A percentile compares a stretch with the other conserved stretches of the same genome.
Conservation (phyloP, 768 basidiomycete species). For the Lentinula guzmanii region DNA sequence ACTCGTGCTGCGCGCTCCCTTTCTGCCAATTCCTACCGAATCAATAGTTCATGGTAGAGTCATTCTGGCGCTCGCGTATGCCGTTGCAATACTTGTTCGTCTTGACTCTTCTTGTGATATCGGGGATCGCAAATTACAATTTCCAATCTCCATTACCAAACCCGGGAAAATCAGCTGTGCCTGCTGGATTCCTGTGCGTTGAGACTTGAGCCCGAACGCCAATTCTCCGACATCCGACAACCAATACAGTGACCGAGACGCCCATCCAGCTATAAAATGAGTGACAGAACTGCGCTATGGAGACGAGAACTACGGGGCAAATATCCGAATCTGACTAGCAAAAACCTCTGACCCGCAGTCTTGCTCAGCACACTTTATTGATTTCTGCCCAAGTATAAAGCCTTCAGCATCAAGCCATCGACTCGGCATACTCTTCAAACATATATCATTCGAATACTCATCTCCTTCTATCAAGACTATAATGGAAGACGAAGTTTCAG, state of each 20-base stretch:
- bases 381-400: neutral
- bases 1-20: no score
- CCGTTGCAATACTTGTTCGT: no score
- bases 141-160: no score
- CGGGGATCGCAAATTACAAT: no score
- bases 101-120: no score
- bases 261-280: neutral
- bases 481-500: constrained; percentile 67
- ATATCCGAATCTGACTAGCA: neutral
- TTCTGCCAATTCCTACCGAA: no score
- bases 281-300: neutral
- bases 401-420: no score
- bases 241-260: neutral
- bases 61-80: no score
- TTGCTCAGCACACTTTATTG: neutral
- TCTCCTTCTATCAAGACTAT: neutral
- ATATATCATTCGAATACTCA: neutral
- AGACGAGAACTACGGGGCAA: neutral
- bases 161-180: no score
- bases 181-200: neutral
- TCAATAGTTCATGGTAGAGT: no score
- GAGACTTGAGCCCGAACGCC: neutral
- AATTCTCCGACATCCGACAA: constrained; percentile 4
- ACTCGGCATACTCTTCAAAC: neutral
- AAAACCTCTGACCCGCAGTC: neutral